Percentiles rank a stretch among this genome's conserved stretches.
Evolutionary conservation across 768 basidiomycete genomes (phyloP).

Genomic region (Pulveroboletus sp.): DNA sequence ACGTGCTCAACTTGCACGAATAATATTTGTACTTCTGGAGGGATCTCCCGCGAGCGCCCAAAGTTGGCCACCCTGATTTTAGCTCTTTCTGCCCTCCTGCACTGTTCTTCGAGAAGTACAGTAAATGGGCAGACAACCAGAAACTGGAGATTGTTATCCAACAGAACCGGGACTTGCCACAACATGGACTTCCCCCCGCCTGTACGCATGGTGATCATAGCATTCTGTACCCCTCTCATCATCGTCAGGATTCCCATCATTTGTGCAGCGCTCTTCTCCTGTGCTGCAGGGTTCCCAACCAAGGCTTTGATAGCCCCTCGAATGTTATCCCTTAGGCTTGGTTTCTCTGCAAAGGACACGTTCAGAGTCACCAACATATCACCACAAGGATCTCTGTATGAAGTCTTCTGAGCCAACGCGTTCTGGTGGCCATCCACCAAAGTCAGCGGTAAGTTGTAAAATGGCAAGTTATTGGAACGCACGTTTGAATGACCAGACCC

Average conservation of each 20-base stretch:
- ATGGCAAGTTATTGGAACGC: too few relatives aligned
- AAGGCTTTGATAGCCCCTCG: not conserved
- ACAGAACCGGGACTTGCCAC: not conserved
- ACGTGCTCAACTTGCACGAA: constrained; percentile 10
- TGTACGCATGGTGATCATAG: constrained; percentile 3
- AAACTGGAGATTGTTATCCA: not conserved
- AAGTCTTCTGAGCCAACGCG: too few relatives aligned
- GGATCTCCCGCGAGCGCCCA: not conserved
- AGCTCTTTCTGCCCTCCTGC: not conserved
- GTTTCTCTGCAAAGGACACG: not conserved
- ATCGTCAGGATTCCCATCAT: not conserved
- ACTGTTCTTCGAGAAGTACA: constrained; percentile 6
- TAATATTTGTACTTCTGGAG: not conserved
- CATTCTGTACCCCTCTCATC: not conserved
- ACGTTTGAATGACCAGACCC: too few relatives aligned
- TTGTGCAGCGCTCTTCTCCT: constrained; percentile 1
- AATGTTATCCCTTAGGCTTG: not conserved
- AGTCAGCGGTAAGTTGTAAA: too few relatives aligned
- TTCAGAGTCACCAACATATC: not conserved
- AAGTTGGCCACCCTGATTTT: not conserved
- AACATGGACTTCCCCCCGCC: constrained; percentile 11
- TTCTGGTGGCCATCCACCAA: too few relatives aligned
- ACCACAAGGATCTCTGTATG: too few relatives aligned
- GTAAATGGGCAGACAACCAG: constrained; percentile 8
- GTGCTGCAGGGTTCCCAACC: not conserved